A percentile compares a stretch with the other conserved stretches of the same genome.
Conservation (phyloP, 2,329 filamentous ascomycete species). For the Amylocarpus encephaloides region DNA sequence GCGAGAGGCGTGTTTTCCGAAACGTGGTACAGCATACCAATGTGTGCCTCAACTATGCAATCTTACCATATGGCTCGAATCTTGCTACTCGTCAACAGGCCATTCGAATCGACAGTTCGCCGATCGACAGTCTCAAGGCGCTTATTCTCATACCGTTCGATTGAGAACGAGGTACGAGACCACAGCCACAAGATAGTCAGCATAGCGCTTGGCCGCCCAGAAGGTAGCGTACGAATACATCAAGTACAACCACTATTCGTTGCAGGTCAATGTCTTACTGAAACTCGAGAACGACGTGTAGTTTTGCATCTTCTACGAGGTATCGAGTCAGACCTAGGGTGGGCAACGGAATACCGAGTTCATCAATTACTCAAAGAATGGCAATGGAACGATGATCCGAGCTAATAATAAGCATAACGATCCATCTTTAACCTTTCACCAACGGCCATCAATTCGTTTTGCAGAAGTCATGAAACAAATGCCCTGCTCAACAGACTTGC, state of each 20-base stretch:
- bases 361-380: slow-evolving; percentile 45
- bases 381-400: slow-evolving; percentile 22
- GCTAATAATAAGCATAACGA: slow-evolving; percentile 7
- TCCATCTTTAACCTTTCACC: background rate
- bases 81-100: slow-evolving; percentile 53
- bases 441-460: no score
- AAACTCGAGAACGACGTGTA: slow-evolving; percentile 45
- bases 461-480: no score
- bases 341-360: slow-evolving; percentile 56
- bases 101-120: slow-evolving; percentile 46
- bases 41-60: slow-evolving; percentile 62
- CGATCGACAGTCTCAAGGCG: slow-evolving; percentile 47
- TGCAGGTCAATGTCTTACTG: slow-evolving; percentile 53
- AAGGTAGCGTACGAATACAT: slow-evolving; percentile 50
- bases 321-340: slow-evolving; percentile 57
- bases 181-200: slow-evolving; percentile 57
- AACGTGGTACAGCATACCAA: slow-evolving; percentile 56
- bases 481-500: no score
- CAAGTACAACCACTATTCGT: slow-evolving; percentile 55
- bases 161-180: slow-evolving; percentile 46
- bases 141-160: slow-evolving; percentile 49
- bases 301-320: slow-evolving; percentile 50
- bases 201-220: slow-evolving; percentile 50
- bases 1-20: slow-evolving; percentile 41
- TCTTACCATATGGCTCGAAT: slow-evolving; percentile 60